phyloP scores from a whole-genome alignment of 176 grass and related monocot species.

The Lolium rigidum region DNA sequence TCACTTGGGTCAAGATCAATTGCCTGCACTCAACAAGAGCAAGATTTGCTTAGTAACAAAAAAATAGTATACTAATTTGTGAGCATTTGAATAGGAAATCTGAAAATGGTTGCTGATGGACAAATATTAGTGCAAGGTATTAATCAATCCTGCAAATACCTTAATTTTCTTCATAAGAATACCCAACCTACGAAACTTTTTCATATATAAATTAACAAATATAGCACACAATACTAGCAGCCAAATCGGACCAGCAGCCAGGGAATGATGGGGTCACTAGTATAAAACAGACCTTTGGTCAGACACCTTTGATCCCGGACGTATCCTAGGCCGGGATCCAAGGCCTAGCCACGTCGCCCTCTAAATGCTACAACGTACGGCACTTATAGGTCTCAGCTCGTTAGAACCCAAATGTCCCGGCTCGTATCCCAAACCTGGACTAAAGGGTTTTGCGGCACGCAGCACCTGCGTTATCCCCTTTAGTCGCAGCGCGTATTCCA shows the following conservation, averaged over 20 bases:
- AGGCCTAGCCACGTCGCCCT: too few species aligned
- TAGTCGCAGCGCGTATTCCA: too few species aligned
- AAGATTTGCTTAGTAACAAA: background rate
- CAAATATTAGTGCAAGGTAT: too few species aligned
- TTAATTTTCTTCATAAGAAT: background rate
- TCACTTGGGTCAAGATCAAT: conserved; percentile 15
- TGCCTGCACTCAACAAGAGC: background rate
- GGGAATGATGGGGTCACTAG: background rate
- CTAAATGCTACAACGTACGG: too few species aligned
- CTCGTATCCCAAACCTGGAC: too few species aligned
- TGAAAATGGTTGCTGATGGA: background rate
- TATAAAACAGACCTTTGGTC: too few species aligned
- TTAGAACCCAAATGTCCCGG: too few species aligned
- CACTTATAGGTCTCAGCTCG: too few species aligned
- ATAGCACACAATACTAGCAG: background rate
- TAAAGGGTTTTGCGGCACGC: too few species aligned
- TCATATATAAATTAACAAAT: background rate
- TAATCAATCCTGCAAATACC: background rate
- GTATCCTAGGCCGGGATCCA: too few species aligned
- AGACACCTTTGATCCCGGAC: too few species aligned
- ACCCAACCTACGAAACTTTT: background rate
- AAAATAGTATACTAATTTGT: background rate
- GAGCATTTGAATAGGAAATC: background rate
- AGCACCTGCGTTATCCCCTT: too few species aligned
- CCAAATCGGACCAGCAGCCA: background rate